Percentiles rank a stretch among this genome's conserved stretches.
phyloP scores from a whole-genome alignment of 164 flowering plant species.

The Vitis rotundifolia region DNA sequence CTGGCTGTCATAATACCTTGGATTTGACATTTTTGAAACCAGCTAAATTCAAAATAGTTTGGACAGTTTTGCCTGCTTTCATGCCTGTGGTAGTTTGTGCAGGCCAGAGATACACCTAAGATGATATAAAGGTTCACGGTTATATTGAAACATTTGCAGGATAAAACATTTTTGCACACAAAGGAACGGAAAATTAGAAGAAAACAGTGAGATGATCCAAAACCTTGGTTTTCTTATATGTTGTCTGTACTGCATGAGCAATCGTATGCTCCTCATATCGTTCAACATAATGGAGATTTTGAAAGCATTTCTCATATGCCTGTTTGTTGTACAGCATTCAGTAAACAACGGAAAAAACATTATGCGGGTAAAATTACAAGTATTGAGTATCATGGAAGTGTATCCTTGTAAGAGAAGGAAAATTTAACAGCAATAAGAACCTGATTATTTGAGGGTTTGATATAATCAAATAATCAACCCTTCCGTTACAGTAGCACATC shows the following conservation, averaged over 20 bases:
- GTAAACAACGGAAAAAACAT: not conserved
- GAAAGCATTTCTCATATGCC: constrained; percentile 95
- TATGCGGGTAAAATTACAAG: not conserved
- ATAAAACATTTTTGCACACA: not conserved
- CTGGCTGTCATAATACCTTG: constrained; percentile 54
- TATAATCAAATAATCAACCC: no score
- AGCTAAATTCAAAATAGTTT: constrained; percentile 70
- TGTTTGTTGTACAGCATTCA: constrained; percentile 27
- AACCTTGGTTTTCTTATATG: constrained; percentile 93
- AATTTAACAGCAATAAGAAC: no score
- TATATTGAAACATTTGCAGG: not conserved
- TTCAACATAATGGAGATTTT: constrained; percentile 89
- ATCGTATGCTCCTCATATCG: constrained; percentile 88
- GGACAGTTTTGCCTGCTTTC: constrained; percentile 78
- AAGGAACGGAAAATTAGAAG: not conserved
- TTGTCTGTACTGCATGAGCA: constrained; percentile 84
- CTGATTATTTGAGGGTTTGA: no score
- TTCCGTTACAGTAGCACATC: no score
- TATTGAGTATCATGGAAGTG: not conserved
- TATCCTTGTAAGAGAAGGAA: not conserved
- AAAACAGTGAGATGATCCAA: not conserved
- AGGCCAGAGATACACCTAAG: constrained; percentile 92
- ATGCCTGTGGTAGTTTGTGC: constrained; percentile 77
- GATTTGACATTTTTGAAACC: constrained; percentile 90
- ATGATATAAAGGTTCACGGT: not conserved